A percentile compares a stretch with the other conserved stretches of the same genome.
These are phyloP conservation scores for Kitagawia praeruptora DNA, from an alignment of 129 eudicot species.

Conservation along the genomic window DNA sequence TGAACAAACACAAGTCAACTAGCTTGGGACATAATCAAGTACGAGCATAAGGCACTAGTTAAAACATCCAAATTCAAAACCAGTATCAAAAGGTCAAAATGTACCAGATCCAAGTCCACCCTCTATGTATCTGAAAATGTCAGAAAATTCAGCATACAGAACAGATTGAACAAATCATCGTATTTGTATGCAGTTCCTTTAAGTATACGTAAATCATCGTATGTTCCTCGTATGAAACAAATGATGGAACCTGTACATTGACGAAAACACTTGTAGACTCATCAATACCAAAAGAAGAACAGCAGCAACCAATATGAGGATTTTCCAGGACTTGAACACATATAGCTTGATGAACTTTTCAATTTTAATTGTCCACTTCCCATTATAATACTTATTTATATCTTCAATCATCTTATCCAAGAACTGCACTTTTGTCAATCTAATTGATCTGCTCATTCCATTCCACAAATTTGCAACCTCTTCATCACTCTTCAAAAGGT, in stretches of 20 bases:
- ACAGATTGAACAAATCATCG: too few relatives aligned
- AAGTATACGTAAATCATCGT: not conserved
- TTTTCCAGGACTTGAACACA: slow-evolving; percentile 54
- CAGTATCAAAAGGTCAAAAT: too few relatives aligned
- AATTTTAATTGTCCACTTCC: slow-evolving; percentile 47
- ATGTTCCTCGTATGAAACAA: slow-evolving; percentile 2
- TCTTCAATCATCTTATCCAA: slow-evolving; percentile 62
- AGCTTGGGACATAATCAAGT: not conserved
- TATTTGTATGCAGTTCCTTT: not conserved
- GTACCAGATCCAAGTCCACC: not conserved
- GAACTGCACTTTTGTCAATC: slow-evolving; percentile 47
- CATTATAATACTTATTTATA: slow-evolving; percentile 44
- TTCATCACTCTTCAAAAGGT: slow-evolving; percentile 59
- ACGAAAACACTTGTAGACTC: slow-evolving; percentile 39
- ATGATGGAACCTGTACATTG: slow-evolving; percentile 23
- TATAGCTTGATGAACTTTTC: slow-evolving; percentile 31
- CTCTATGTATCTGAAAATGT: too few relatives aligned
- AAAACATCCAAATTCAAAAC: too few relatives aligned
- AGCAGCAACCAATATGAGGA: slow-evolving; percentile 47
- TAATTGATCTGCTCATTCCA: slow-evolving; percentile 60
- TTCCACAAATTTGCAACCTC: slow-evolving; percentile 81
- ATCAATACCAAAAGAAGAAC: slow-evolving; percentile 39
- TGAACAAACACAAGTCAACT: not conserved
- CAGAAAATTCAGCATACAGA: not conserved
- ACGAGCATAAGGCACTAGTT: not conserved